A percentile compares a stretch with the other conserved stretches of the same genome.
These are phyloP conservation scores for Auxenochlorella protothecoides DNA, from an alignment of 139 green algal species.

Conservation along the genomic window DNA sequence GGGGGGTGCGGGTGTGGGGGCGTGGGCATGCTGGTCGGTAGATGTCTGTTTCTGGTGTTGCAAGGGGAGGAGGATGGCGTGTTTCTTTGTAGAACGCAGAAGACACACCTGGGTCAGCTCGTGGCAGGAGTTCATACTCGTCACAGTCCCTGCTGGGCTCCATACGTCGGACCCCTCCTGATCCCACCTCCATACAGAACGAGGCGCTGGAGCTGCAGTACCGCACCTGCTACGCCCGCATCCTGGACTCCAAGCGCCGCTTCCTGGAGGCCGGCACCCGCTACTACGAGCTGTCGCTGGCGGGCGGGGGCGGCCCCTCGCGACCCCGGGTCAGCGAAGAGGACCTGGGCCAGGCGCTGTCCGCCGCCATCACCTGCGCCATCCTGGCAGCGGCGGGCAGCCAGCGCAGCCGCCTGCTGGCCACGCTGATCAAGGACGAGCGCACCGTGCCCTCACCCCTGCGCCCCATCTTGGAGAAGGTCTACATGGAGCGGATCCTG, in stretches of 20 bases:
- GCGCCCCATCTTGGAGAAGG: conserved; percentile 87
- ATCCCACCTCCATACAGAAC: conserved; percentile 31
- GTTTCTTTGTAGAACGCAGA: too few relatives aligned
- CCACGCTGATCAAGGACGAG: conserved; percentile 92
- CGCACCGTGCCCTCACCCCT: conserved; percentile 54
- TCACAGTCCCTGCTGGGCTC: background rate
- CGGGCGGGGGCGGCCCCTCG: background rate
- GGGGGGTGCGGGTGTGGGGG: background rate
- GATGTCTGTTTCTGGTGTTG: too few relatives aligned
- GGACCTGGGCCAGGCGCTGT: conserved; percentile 63
- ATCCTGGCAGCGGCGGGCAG: conserved; percentile 85
- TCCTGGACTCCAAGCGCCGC: conserved; percentile 88
- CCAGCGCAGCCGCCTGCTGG: conserved; percentile 77
- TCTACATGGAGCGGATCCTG: conserved; percentile 93
- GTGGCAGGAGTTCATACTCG: too few relatives aligned
- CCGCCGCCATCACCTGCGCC: conserved; percentile 72
- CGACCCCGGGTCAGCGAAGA: conserved; percentile 27
- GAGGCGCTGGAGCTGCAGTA: conserved; percentile 86
- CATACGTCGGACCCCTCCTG: background rate
- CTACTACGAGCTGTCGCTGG: conserved; percentile 71
- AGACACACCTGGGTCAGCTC: too few relatives aligned
- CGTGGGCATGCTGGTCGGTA: too few relatives aligned
- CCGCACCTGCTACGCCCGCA: conserved; percentile 89
- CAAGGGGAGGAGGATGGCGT: too few relatives aligned
- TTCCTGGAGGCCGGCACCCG: conserved; percentile 82